Base-by-base conservation (phyloP, 495 filamentous ascomycete species). In the Hamigera avellanea region DNA sequence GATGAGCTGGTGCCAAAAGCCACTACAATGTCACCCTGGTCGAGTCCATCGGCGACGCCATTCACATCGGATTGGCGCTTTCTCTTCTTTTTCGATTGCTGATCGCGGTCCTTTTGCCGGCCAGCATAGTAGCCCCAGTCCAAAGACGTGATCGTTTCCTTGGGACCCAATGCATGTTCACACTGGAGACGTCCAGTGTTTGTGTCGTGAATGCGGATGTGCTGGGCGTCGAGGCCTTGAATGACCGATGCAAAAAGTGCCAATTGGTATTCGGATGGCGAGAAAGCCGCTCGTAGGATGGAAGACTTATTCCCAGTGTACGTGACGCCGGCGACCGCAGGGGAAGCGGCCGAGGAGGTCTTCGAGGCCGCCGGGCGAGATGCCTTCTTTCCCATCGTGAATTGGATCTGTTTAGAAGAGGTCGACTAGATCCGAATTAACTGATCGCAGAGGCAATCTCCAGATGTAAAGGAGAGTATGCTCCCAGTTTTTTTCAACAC, bases 241-340 rank as follows among this genome's bases (percentile, higher is more conserved):
- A 76, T 71, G 19, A 73, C 63, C 14, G 73, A 78, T 14, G 73
- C 73, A 49, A 76, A 78, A 9, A 76, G 60, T 8, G 71, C 61
- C 44, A 75, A 61, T 55, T 72, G 68, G 25, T 69, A 74, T 26
- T 61, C 56, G 5, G 70, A 66, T 6, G 73, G 73, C 1, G 69
- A 67, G 52, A 76, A 78, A 2, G 69, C 63, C 23, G 69, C 62
- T 46, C 54, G 62, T 30, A 72, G 42, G 10, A 72, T 67, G 6
- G 69, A 72, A 9, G 69, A 70, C 45, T 62, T 69, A 45, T 48
- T 64, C 33, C 55, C 54, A 13, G 52, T 52, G 33, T 57, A 42
- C 31, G 61, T 59, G 26, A 53, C 39, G 19, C 57, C 60, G 7
- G 56, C 47, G 7, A 53, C 43, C 33, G 64, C 54, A 13, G 60